phyloP scores from a whole-genome alignment of 208 protist genomes.

The Histomonas meleagridis region DNA sequence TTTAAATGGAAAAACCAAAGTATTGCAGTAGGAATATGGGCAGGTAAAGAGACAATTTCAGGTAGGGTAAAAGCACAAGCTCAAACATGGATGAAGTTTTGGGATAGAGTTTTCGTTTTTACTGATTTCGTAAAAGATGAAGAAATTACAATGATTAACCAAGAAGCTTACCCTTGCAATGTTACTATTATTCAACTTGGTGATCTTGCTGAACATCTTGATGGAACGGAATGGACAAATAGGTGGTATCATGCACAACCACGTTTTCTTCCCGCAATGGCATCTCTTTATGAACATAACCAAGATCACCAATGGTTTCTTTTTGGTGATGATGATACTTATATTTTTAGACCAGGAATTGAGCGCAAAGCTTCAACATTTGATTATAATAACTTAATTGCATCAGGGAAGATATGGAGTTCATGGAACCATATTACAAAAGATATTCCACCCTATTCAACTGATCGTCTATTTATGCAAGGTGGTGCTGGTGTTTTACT shows the following conservation, averaged over 20 bases:
- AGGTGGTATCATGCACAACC: conserved; percentile 28
- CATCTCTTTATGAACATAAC: neutral
- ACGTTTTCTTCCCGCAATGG: neutral
- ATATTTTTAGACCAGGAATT: neutral
- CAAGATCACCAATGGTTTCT: neutral
- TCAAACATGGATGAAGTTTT: conserved; percentile 32
- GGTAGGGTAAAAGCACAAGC: neutral
- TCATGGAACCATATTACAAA: neutral
- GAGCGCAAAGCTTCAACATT: neutral
- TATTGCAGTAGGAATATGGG: neutral
- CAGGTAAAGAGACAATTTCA: conserved; percentile 1
- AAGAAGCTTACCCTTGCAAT: neutral
- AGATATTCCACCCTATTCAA: neutral
- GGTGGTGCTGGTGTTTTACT: neutral
- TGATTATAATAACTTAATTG: neutral
- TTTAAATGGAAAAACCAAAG: too few relatives aligned
- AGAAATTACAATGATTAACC: neutral
- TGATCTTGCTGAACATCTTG: neutral
- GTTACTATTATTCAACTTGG: neutral
- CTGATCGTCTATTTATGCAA: neutral
- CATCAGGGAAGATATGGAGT: neutral
- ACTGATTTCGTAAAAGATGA: neutral
- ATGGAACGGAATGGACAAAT: conserved; percentile 15
- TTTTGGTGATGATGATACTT: conserved; percentile 36
- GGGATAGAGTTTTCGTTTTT: neutral